Evolutionary conservation across 441 rosid species (phyloP).

Genomic region (Hura crepitans): DNA sequence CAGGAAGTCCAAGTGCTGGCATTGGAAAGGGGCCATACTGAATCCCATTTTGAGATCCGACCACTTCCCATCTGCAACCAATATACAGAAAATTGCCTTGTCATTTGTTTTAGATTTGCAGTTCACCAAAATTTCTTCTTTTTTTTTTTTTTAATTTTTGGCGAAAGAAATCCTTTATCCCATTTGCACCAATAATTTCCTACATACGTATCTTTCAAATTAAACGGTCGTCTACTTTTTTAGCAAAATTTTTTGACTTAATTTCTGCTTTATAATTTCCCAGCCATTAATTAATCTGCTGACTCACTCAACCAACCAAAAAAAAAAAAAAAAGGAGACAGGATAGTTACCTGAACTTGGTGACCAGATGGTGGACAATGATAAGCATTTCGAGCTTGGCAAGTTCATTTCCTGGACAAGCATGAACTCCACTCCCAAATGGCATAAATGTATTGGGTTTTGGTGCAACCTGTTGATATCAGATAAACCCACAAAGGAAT

Average conservation of each 20-base stretch:
- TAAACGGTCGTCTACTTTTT: background rate
- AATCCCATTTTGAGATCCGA: slow-evolving; percentile 49
- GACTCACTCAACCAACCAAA: background rate
- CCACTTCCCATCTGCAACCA: slow-evolving; percentile 63
- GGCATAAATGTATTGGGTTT: slow-evolving; percentile 68
- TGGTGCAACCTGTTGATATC: slow-evolving; percentile 40
- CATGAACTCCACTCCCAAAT: slow-evolving; percentile 67
- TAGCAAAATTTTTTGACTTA: background rate
- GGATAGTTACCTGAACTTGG: slow-evolving; percentile 57
- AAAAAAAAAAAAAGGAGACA: background rate
- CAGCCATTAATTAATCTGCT: background rate
- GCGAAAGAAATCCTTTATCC: background rate
- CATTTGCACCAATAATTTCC: background rate
- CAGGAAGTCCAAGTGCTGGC: slow-evolving; percentile 61
- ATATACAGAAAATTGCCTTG: slow-evolving; percentile 9
- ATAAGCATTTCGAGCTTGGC: slow-evolving; percentile 73
- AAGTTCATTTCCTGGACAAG: slow-evolving; percentile 77
- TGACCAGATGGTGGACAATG: slow-evolving; percentile 54
- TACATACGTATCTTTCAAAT: background rate
- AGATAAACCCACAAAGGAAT: background rate
- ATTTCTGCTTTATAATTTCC: background rate
- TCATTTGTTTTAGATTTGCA: background rate
- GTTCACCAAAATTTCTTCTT: no score
- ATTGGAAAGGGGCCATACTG: slow-evolving; percentile 80
- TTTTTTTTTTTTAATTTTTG: no score